Evolutionary conservation across 2,329 filamentous ascomycete genomes (phyloP).

Genomic region (Phaeosphaeriaceae sp.): DNA sequence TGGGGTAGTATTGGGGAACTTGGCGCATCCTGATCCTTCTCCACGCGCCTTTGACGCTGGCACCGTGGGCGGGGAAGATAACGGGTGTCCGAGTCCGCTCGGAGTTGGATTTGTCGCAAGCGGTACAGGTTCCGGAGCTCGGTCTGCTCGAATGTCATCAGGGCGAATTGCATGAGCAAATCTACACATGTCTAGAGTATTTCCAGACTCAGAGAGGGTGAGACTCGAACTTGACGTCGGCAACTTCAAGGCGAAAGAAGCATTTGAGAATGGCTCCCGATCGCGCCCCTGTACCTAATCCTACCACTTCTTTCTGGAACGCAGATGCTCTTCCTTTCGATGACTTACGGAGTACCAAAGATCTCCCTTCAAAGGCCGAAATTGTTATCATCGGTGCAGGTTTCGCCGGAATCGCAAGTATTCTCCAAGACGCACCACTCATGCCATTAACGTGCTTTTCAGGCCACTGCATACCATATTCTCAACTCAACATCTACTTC

Average conservation of each 20-base stretch:
- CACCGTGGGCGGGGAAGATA: neutral
- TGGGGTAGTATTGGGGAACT: neutral
- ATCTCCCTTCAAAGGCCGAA: conserved; percentile 1
- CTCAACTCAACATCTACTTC: neutral
- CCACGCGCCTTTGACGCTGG: neutral
- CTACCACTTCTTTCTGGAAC: conserved; percentile 1
- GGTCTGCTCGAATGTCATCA: neutral
- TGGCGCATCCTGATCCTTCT: neutral
- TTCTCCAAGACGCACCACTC: neutral
- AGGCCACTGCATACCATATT: conserved; percentile 5
- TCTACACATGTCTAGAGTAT: neutral
- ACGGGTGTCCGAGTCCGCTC: neutral
- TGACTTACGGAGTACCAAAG: neutral
- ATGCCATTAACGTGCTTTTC: neutral
- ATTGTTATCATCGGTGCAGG: conserved; percentile 67
- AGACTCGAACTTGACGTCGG: too few species aligned
- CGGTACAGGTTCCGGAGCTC: neutral
- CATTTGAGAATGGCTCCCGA: neutral
- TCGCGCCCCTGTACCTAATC: neutral
- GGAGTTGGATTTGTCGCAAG: neutral
- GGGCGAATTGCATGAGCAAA: neutral
- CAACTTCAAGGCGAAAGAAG: too few species aligned
- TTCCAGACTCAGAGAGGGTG: neutral
- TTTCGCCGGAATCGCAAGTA: conserved; percentile 39
- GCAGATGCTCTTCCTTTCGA: neutral